Base-by-base conservation (phyloP, 139 green algal species). In the Auxenochlorella protothecoides region DNA sequence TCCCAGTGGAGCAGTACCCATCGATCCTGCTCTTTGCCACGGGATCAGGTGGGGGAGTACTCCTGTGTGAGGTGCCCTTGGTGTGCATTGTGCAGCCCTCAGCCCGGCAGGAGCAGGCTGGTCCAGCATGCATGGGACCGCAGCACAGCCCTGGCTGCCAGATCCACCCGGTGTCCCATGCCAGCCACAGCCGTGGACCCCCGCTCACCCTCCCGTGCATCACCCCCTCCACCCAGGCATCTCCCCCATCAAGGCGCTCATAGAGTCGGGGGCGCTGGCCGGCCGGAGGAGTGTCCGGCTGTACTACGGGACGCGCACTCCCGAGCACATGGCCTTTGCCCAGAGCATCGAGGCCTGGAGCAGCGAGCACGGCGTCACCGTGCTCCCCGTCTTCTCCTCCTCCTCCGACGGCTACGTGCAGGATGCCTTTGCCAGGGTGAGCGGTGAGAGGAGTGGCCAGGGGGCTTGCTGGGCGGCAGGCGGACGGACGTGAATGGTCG, bases 21-120 rank as follows among this genome's bases (percentile, higher is more conserved):
- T 87, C 79, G 12, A 71, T 95, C 6, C 71, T 92, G 51, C 72
- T 96, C 53, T 95, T 96, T 73, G 89, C 89, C 56, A 96, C 90
- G 9, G 83, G 83, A 7, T 78, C 78, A 51, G 78, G 74, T 62
- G 72, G 3, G 72, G 63, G 14, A 6, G 16, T 70, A 14, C 10
- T 70, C 44, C 16, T 59, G 51, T 57, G 15, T 13, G 44, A 70
- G 63, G 63, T 53, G 63, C 14, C 63, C 14, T 44, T 67, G 63
- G 14, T 53, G 63, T 62, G 57, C 57, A 62, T 62, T 62, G 57
- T 59, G 65, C 12, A 66, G 8, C 13, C 13, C 13, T 7, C n/a
- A 55, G 64, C n/a, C 10, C 64, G 54, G n/a, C 64, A 10, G n/a
- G 64, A 1, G 27, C 27, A 2, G 27, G 27, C 27, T 44, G 27